These are phyloP conservation scores for Fragilariopsis cylindrus DNA, from an alignment of 108 stramenopile species.

Conservation along the genomic window DNA sequence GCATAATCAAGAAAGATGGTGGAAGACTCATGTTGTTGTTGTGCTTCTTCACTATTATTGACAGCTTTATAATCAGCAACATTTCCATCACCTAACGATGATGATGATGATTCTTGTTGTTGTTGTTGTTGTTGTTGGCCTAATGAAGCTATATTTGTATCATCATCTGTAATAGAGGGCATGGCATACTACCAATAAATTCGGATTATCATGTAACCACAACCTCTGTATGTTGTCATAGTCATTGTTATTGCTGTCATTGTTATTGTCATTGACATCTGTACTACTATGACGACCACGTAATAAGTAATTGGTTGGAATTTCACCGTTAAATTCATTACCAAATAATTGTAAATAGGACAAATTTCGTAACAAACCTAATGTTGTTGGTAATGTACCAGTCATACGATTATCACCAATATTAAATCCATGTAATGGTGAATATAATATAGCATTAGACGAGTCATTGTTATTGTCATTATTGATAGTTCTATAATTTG, in stretches of 20 bases:
- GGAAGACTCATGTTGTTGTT: too few relatives aligned
- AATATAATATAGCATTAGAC: neutral
- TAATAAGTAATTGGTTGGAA: slow-evolving; percentile 25
- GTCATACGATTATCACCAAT: slow-evolving; percentile 36
- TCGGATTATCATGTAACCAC: neutral
- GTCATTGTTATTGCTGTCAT: neutral
- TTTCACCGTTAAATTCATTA: slow-evolving; percentile 35
- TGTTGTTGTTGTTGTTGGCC: too few relatives aligned
- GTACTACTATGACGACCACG: neutral
- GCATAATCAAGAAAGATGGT: too few relatives aligned
- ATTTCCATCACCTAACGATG: too few relatives aligned
- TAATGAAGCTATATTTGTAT: too few relatives aligned
- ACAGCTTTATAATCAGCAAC: too few relatives aligned
- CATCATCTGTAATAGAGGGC: neutral
- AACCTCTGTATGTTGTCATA: neutral
- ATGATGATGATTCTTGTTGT: too few relatives aligned
- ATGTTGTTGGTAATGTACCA: slow-evolving; percentile 41
- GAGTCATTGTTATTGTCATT: neutral
- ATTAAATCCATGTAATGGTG: neutral
- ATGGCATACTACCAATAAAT: slow-evolving; percentile 1
- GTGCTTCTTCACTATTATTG: too few relatives aligned
- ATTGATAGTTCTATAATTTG: neutral
- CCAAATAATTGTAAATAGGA: slow-evolving; percentile 17
- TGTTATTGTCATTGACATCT: neutral
- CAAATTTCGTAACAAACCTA: slow-evolving; percentile 12